Conservation (phyloP, 345 rosid species). For the Eucalyptus leucophloia region DNA sequence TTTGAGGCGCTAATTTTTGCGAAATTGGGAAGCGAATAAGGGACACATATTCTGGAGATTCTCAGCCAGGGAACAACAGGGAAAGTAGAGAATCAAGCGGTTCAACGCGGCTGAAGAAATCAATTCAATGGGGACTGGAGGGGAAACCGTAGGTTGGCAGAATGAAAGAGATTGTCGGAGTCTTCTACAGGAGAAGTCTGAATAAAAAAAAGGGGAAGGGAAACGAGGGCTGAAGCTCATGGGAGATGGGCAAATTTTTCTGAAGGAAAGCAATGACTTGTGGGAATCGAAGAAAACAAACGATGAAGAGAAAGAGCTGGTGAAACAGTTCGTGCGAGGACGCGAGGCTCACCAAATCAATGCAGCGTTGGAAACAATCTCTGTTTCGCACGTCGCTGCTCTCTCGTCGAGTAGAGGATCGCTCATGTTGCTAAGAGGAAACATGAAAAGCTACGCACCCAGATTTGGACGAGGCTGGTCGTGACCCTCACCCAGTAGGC, state of each 20-base stretch:
- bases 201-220: not conserved
- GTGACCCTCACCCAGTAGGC: too few species aligned
- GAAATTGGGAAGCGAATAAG: not conserved
- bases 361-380: conserved; percentile 19
- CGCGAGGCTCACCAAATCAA: conserved; percentile 58
- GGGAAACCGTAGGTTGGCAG: not conserved
- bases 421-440: not conserved
- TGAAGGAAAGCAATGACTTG: accelerated
- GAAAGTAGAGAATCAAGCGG: too few species aligned
- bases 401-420: conserved; percentile 36
- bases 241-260: not conserved
- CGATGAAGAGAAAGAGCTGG: not conserved
- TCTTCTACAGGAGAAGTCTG: not conserved
- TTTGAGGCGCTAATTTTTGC: not conserved
- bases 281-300: not conserved
- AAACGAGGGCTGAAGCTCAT: not conserved
- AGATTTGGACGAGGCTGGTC: too few species aligned
- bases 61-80: not conserved
- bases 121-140: not conserved
- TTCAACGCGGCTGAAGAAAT: not conserved
- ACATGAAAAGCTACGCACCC: not conserved
- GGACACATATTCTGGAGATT: not conserved
- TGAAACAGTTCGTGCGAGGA: not conserved
- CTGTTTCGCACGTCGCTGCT: conserved; percentile 7
- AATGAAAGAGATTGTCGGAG: too few species aligned